Evolutionary conservation across 805 yeast species (phyloP).

Genomic region (Wickerhamiella sorbophila): DNA sequence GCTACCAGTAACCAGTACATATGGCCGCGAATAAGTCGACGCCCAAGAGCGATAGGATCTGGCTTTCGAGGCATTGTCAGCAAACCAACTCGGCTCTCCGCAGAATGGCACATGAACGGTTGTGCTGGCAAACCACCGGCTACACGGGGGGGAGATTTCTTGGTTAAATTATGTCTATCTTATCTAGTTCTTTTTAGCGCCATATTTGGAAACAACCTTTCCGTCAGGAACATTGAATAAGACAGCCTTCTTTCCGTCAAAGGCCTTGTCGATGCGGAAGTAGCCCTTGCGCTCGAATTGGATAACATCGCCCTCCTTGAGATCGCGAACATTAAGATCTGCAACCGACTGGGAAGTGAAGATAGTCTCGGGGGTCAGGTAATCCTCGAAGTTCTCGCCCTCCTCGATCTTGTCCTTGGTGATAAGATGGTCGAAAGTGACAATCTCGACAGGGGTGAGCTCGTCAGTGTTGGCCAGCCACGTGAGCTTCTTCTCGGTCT

Average conservation of each 20-base stretch:
- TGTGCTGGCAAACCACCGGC: too few species aligned
- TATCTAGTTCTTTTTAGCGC: constrained; percentile 40
- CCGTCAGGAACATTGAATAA: constrained; percentile 96
- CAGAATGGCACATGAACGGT: too few species aligned
- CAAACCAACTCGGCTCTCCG: background rate
- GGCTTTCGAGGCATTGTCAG: constrained; percentile 6
- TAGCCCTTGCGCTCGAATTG: constrained; percentile 98
- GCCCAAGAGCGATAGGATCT: constrained; percentile 11
- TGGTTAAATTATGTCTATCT: too few species aligned
- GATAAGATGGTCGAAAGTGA: constrained; percentile 88
- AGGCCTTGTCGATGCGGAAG: constrained; percentile 57
- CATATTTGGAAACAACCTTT: constrained; percentile 62
- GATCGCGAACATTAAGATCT: constrained; percentile 58
- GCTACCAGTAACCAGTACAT: constrained; percentile 13
- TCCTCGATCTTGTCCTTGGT: constrained; percentile 92
- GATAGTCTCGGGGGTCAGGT: constrained; percentile 74
- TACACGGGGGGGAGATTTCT: background rate
- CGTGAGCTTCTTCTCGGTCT: constrained; percentile 85
- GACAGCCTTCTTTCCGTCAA: constrained; percentile 49
- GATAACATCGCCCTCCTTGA: constrained; percentile 76
- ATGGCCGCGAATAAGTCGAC: constrained; percentile 13
- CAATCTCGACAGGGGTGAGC: constrained; percentile 57
- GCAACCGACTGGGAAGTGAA: constrained; percentile 67
- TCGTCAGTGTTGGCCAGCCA: constrained; percentile 84
- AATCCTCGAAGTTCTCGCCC: constrained; percentile 85